phyloP scores from a whole-genome alignment of 2,329 filamentous ascomycete genomes.

The Claviceps pazoutovae region DNA sequence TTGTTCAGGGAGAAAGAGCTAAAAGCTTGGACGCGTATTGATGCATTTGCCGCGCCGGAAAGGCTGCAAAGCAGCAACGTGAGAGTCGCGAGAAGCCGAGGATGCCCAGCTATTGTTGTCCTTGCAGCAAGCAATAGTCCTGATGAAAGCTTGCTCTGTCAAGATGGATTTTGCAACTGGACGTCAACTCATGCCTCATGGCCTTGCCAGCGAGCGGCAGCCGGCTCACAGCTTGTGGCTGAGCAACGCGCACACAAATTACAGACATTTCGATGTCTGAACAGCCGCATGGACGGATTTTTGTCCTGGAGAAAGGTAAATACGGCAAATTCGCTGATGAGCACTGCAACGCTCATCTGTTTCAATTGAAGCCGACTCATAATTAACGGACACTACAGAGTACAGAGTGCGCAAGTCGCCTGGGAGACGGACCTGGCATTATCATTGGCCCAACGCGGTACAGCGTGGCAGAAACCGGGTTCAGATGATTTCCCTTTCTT shows the following conservation, averaged over 20 bases:
- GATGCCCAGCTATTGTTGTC: neutral
- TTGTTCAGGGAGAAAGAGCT: neutral
- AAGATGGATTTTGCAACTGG: neutral
- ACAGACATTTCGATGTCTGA: neutral
- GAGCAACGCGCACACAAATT: neutral
- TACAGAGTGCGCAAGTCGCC: too few species aligned
- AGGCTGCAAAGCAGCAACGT: neutral
- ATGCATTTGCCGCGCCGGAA: slow-evolving; percentile 7
- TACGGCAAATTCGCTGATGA: too few species aligned
- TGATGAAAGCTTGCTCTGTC: neutral
- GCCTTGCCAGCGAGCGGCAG: neutral
- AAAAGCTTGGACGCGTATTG: slow-evolving; percentile 1
- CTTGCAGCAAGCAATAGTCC: neutral
- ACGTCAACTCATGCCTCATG: slow-evolving; percentile 1
- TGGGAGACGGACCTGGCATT: too few species aligned
- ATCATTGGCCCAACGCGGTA: too few species aligned
- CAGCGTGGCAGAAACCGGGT: too few species aligned
- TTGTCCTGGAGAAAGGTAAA: neutral
- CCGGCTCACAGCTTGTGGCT: neutral
- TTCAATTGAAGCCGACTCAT: too few species aligned
- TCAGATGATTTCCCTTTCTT: too few species aligned
- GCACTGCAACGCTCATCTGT: too few species aligned
- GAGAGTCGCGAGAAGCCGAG: neutral
- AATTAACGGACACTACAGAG: too few species aligned
- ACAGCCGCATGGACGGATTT: neutral